Base-by-base conservation (phyloP, 768 basidiomycete genomes). In the Suillus luteus region DNA sequence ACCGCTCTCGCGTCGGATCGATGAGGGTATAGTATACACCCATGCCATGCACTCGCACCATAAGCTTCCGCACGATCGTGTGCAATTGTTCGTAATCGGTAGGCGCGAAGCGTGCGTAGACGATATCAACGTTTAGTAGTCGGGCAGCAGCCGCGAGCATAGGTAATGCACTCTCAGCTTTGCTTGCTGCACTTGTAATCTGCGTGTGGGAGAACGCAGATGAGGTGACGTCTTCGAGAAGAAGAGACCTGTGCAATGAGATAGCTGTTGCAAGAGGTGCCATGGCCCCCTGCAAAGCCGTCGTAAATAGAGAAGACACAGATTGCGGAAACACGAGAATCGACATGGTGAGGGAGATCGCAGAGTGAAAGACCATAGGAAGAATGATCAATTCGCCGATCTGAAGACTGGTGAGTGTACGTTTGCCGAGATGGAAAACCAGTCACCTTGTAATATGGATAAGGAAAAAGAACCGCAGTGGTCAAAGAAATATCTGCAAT, bases 1-100 rank as follows among this genome's bases (percentile, higher is more conserved):
- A 90, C 61, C 73, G 80, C 68, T 87, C 85, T 48, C 85, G 74
- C 22, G 81, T 82, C 0, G 88, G 85, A 66, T 91, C 87, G 11
- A 89, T 81, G n/a, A 91, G 70, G 0, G 73, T 74, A 65, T 88
- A 91, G 69, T 89, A 91, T 44, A 83, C 72, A 22, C 74, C 77
- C 80, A 91, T 79, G 19, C 90, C 90, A 65, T 87, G 80, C n/a
- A 83, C 82, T 9, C 86, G 77, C 12, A 83, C 85, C 5, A 82
- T 80, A 65, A 90, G 77, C 4, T 83, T 76, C 49, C 86, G 77
- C 17, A 79, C 77, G 8, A 83, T 69, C 27, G 74, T 69, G 61
- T 89, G 87, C 22, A 92, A 78, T 3, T 73, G 71, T 0, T 69
- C 66, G 57, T 87, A 86, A 69, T 90, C 88, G 2, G 69, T 71